Conservation (phyloP, 2,329 filamentous ascomycete species). For the Cladophialophora bantiana region DNA sequence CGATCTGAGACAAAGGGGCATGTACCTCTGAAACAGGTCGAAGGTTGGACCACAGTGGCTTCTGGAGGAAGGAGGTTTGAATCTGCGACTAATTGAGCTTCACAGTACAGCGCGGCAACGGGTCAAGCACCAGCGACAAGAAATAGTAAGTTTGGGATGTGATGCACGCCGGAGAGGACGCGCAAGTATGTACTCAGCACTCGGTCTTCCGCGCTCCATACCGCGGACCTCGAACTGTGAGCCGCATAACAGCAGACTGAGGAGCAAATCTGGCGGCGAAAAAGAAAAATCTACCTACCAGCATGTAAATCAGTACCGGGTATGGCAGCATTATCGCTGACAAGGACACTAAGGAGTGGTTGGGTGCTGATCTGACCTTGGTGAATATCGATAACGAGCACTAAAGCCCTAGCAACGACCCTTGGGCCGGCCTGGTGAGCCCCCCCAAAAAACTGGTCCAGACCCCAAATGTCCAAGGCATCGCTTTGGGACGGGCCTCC, state of each 20-base stretch:
- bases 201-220: too few species aligned
- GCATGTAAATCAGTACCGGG: too few species aligned
- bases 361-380: conserved; percentile 19
- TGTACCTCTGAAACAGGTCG: conserved; percentile 26
- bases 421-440: background rate
- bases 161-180: background rate
- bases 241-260: too few species aligned
- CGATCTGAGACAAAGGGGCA: conserved; percentile 27
- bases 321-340: background rate
- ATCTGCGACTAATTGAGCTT: conserved; percentile 4
- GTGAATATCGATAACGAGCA: conserved; percentile 33
- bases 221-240: too few species aligned
- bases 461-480: conserved; percentile 11
- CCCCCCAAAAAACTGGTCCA: conserved; percentile 13
- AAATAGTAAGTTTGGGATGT: conserved; percentile 6
- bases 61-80: conserved; percentile 1
- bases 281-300: too few species aligned
- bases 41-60: conserved; percentile 13
- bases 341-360: conserved; percentile 10
- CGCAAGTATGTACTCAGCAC: background rate
- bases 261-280: too few species aligned
- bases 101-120: background rate
- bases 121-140: conserved; percentile 7
- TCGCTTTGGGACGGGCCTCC: background rate
- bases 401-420: conserved; percentile 27